A percentile compares a stretch with the other conserved stretches of the same genome.
phyloP scores from a whole-genome alignment of 148 eudicot species.

The Nepenthes gracilis region DNA sequence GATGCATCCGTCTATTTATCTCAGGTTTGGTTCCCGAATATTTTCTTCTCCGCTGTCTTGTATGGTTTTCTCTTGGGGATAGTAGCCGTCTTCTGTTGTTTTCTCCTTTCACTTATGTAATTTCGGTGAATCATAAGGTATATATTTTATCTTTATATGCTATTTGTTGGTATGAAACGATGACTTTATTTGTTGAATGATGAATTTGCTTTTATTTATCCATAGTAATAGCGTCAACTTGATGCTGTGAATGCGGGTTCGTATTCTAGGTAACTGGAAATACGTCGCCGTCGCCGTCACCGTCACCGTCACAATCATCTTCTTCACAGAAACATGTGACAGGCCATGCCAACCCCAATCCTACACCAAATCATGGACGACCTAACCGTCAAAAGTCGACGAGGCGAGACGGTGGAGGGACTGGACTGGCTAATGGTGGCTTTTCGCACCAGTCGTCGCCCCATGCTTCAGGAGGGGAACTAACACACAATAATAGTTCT shows the following conservation, averaged over 20 bases:
- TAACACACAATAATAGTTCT: conserved; percentile 16
- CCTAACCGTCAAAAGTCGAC: conserved; percentile 48
- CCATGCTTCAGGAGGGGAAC: conserved; percentile 24
- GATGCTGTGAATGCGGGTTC: not conserved
- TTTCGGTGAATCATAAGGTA: too few relatives aligned
- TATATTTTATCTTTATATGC: too few relatives aligned
- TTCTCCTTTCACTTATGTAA: too few relatives aligned
- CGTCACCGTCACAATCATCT: conserved; percentile 5
- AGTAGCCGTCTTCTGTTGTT: not conserved
- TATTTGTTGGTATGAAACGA: too few relatives aligned
- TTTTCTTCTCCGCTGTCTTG: not conserved
- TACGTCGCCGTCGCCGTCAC: conserved; percentile 18
- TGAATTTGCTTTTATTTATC: not conserved
- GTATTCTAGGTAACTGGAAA: conserved; percentile 33
- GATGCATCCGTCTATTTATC: not conserved
- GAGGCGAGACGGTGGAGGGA: conserved; percentile 60
- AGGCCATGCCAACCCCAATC: conserved; percentile 28
- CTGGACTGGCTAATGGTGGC: conserved; percentile 42
- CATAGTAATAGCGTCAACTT: not conserved
- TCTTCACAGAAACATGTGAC: conserved; percentile 25
- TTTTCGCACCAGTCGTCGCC: conserved; percentile 32
- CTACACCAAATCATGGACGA: conserved; percentile 31
- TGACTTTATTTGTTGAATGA: too few relatives aligned
- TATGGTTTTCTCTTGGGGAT: not conserved
- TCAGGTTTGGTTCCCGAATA: not conserved